phyloP scores from a whole-genome alignment of 768 basidiomycete genomes.

The Hydnomerulius pinastri region DNA sequence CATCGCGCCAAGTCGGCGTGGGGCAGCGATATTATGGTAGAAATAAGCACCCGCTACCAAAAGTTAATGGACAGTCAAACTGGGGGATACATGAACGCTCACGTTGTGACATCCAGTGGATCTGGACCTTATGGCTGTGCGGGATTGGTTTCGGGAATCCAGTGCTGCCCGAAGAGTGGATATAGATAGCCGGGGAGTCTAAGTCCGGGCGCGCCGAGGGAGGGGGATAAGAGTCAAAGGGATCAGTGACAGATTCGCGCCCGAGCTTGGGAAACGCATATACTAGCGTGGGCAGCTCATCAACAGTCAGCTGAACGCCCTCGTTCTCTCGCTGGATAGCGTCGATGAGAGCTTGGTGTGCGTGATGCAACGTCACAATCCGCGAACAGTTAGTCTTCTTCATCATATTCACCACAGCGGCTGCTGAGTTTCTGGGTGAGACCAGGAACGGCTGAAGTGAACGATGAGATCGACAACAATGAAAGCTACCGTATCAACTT shows the following conservation, averaged over 20 bases:
- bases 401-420: conserved; percentile 35
- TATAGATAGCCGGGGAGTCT: conserved; percentile 42
- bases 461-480: conserved; percentile 29
- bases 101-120: conserved; percentile 40
- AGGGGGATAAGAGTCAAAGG: conserved; percentile 19
- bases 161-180: conserved; percentile 53
- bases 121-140: conserved; percentile 33
- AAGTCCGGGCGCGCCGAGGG: conserved; percentile 15
- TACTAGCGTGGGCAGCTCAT: conserved; percentile 20
- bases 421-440: conserved; percentile 44
- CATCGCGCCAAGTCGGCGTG: conserved; percentile 23
- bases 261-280: conserved; percentile 45
- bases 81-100: conserved; percentile 6
- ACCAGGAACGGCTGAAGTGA: conserved; percentile 34
- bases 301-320: conserved; percentile 4
- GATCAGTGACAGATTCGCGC: conserved; percentile 23
- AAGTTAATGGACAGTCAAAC: neutral
- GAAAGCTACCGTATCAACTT: conserved; percentile 23
- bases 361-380: conserved; percentile 19
- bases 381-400: conserved; percentile 19
- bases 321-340: neutral
- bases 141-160: conserved; percentile 51
- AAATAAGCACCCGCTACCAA: conserved; percentile 4
- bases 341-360: conserved; percentile 18
- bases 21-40: conserved; percentile 7